Conservation (phyloP, 75 land plant species). For the Selaginella moellendorffii region DNA sequence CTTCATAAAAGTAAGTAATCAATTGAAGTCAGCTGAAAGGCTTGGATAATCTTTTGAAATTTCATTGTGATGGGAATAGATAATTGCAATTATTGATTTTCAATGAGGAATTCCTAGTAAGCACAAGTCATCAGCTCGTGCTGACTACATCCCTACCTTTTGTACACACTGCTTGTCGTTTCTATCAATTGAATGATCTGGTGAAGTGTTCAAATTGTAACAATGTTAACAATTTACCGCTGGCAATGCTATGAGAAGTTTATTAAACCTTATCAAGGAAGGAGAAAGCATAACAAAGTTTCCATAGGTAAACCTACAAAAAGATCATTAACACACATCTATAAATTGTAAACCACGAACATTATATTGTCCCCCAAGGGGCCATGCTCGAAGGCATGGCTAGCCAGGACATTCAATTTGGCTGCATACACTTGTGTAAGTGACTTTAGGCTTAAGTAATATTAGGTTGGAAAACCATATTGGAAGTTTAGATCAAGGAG, state of each 20-base stretch:
- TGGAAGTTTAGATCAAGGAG: too few relatives aligned
- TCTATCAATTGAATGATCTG: background rate
- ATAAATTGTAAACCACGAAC: too few relatives aligned
- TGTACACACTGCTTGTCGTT: constrained; percentile 9
- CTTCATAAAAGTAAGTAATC: too few relatives aligned
- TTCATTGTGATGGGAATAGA: constrained; percentile 14
- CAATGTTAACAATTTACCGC: background rate
- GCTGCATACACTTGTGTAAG: too few relatives aligned
- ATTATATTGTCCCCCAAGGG: too few relatives aligned
- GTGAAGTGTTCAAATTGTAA: background rate
- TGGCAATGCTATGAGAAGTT: background rate
- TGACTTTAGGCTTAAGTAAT: too few relatives aligned
- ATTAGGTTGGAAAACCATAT: too few relatives aligned
- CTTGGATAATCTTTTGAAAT: background rate
- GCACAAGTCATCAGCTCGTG: background rate
- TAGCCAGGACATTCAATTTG: too few relatives aligned
- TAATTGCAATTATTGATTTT: constrained; percentile 12
- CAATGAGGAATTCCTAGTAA: constrained; percentile 14
- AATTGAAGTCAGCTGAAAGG: background rate
- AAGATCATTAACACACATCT: constrained; percentile 7
- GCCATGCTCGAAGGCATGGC: too few relatives aligned
- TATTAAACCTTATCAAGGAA: constrained; percentile 12
- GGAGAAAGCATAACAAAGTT: constrained; percentile 11
- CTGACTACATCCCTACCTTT: background rate
- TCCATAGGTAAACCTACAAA: constrained; percentile 9